Base-by-base conservation (phyloP, 306 rosid species). In the Inga leiocalycina region DNA sequence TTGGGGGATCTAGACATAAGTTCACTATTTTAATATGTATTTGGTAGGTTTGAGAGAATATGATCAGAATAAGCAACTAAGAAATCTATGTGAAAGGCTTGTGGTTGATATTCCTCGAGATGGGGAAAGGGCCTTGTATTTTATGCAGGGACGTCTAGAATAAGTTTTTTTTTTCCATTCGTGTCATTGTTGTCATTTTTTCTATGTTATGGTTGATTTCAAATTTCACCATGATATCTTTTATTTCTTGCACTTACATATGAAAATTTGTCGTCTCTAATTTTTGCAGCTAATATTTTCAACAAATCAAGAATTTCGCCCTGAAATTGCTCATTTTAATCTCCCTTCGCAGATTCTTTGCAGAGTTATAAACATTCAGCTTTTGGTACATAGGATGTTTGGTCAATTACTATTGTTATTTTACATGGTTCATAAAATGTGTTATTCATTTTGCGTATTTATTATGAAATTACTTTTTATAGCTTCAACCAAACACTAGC, bases 81-180 rank as follows among this genome's bases (percentile, higher is more conserved):
- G 97, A 94, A 90, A 88, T 87, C 52, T 88, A 16, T 91, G 98
- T 56, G 95, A 94, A 41, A 97, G 98, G 20, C 95, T 97, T 84
- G 72, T 91, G 86, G 94, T 89, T 80, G 92, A 92, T 85, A 88
- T 92, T 74, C 95, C 94, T 45, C 71, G 79, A 56, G 32, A 46
- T 16, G 86, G 81, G 34, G 94, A 27, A 80, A 89, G 87, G 76
- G 94, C 89, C 12, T 90, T 85, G 80, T 94, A 94, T 83, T 92
- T 91, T 44, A 92, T 94, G 16, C 95, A 94, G 79, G 97, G 98
- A 59, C 96, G 92, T 61, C 84, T 92, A 89, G 97, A 94, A 83
- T 93, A 94, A 85, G 98, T 94, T 68, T 64, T 52, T 35, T 27
- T 10, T 62, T 27, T 20, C 0, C 12, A 6, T 61, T 39, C 78